A percentile compares a stretch with the other conserved stretches of the same genome.
phyloP scores from a whole-genome alignment of 2,329 filamentous ascomycete genomes.

The Fusarium chaquense region DNA sequence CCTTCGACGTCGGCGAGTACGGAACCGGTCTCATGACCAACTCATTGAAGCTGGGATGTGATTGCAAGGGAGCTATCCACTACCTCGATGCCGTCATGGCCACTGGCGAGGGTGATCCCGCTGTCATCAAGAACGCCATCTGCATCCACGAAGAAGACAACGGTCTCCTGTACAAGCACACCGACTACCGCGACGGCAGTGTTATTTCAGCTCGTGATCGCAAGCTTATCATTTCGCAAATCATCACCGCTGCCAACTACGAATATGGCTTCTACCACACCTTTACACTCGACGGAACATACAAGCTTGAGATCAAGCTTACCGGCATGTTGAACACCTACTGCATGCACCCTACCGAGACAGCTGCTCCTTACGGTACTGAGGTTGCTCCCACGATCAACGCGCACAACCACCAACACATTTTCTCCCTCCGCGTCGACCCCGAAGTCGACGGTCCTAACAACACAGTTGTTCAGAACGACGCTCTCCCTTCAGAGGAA shows the following conservation, averaged over 20 bases:
- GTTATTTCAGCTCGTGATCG: slow-evolving; percentile 69
- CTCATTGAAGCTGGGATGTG: slow-evolving; percentile 80
- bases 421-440: slow-evolving; percentile 75
- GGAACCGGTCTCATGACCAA: slow-evolving; percentile 89
- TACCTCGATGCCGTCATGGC: slow-evolving; percentile 92
- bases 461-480: slow-evolving; percentile 79
- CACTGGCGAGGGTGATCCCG: slow-evolving; percentile 79
- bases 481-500: slow-evolving; percentile 77
- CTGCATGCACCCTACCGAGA: slow-evolving; percentile 56
- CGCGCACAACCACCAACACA: slow-evolving; percentile 77
- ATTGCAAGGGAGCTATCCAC: slow-evolving; percentile 91
- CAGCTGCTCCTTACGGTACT: slow-evolving; percentile 68
- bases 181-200: slow-evolving; percentile 70
- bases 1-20: slow-evolving; percentile 84
- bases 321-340: slow-evolving; percentile 61
- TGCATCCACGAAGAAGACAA: slow-evolving; percentile 78
- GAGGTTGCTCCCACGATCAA: slow-evolving; percentile 73
- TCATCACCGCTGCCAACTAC: slow-evolving; percentile 75
- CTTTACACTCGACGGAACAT: slow-evolving; percentile 71
- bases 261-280: slow-evolving; percentile 63
- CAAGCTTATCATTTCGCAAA: slow-evolving; percentile 72
- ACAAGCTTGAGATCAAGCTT: slow-evolving; percentile 68
- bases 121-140: slow-evolving; percentile 91
- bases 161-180: slow-evolving; percentile 74
- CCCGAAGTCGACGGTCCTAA: slow-evolving; percentile 71